phyloP scores from a whole-genome alignment of 352 stramenopile genomes.

The Hyaloperonospora brassicae region DNA sequence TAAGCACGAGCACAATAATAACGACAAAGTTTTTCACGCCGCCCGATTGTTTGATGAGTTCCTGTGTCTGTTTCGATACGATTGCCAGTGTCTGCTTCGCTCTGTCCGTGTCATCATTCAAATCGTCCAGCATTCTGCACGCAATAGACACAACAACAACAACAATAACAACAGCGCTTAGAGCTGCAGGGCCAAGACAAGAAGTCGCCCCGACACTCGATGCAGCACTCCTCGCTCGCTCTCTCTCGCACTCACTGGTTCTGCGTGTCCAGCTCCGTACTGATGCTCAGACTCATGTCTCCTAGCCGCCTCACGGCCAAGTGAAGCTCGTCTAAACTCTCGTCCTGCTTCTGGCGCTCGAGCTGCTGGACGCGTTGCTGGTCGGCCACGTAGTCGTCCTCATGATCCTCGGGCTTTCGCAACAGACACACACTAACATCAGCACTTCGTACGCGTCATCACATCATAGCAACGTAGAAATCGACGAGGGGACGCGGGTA shows the following conservation, averaged over 20 bases:
- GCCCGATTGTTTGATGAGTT: conserved; percentile 79
- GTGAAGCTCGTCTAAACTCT: conserved; percentile 72
- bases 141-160: conserved; percentile 6
- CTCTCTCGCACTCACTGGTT: conserved; percentile 46
- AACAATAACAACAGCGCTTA: not conserved
- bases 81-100: conserved; percentile 58
- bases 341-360: conserved; percentile 78
- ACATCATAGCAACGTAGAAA: not conserved
- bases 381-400: conserved; percentile 48
- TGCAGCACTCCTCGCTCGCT: not conserved
- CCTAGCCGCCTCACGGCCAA: conserved; percentile 70
- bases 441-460: not conserved
- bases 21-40: conserved; percentile 83
- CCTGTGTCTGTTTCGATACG: conserved; percentile 81
- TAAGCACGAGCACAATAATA: conserved; percentile 80
- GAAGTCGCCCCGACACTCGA: not conserved
- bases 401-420: conserved; percentile 36
- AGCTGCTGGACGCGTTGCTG: conserved; percentile 54
- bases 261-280: conserved; percentile 72
- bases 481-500: conserved; percentile 8
- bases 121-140: conserved; percentile 70
- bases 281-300: conserved; percentile 81
- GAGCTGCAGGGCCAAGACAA: not conserved
- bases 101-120: conserved; percentile 80
- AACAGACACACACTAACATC: not conserved